A percentile compares a stretch with the other conserved stretches of the same genome.
Evolutionary conservation across 2,329 filamentous ascomycete species (phyloP).

Genomic region (Emergomyces orientalis): DNA sequence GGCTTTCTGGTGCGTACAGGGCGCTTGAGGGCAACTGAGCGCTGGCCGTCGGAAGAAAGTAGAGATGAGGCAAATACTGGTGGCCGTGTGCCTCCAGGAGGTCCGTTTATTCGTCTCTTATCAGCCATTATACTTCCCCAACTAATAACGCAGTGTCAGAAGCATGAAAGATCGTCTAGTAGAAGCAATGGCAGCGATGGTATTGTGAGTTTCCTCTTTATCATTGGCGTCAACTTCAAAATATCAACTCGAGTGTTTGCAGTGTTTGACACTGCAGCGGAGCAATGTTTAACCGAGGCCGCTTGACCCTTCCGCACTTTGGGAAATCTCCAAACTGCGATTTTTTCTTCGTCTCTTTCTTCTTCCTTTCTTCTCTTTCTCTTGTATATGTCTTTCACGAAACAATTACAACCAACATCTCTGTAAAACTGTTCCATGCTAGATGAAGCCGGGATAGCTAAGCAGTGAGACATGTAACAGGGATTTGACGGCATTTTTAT

Average conservation of each 20-base stretch:
- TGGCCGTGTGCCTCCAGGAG: conserved; percentile 63
- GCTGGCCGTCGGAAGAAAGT: conserved; percentile 40
- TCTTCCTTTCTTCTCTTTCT: conserved; percentile 1
- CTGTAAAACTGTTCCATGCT: background rate
- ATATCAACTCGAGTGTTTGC: conserved; percentile 30
- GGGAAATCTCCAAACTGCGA: conserved; percentile 20
- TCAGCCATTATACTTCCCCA: conserved; percentile 55
- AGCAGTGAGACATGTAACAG: background rate
- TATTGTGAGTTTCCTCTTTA: background rate
- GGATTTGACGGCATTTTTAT: background rate
- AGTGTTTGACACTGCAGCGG: conserved; percentile 26
- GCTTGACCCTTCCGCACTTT: background rate
- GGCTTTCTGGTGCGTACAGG: conserved; percentile 52
- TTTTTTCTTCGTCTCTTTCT: background rate
- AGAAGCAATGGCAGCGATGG: background rate
- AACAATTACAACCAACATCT: background rate
- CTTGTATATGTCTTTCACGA: background rate
- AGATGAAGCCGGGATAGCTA: background rate
- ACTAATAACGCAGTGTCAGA: background rate
- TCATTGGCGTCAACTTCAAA: background rate
- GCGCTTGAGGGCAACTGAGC: conserved; percentile 36
- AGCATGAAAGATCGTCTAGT: background rate
- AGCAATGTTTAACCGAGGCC: conserved; percentile 7
- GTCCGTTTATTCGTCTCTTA: conserved; percentile 82
- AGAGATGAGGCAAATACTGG: conserved; percentile 54